Evolutionary conservation across 331 rosid species (phyloP).

Genomic region (Quercus tomentella): DNA sequence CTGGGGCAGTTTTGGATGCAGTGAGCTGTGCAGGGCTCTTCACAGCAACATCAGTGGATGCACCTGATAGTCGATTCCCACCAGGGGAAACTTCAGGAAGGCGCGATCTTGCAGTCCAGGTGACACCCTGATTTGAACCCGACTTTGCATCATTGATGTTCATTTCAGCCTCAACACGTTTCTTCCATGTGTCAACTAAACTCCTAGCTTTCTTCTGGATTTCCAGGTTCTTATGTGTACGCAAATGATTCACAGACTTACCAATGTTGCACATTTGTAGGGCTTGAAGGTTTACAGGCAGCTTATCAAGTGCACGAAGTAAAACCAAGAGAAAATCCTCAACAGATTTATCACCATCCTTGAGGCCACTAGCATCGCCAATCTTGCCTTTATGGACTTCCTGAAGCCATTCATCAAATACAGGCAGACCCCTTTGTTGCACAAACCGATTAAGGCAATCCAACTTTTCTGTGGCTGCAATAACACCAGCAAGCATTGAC

Average conservation of each 20-base stretch:
- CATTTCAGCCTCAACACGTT: slow-evolving; percentile 89
- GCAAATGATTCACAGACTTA: slow-evolving; percentile 82
- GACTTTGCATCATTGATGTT: slow-evolving; percentile 62
- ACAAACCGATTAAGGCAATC: slow-evolving; percentile 80
- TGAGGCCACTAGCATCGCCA: slow-evolving; percentile 52
- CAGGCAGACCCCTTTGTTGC: slow-evolving; percentile 67
- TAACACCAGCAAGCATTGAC: slow-evolving; percentile 65
- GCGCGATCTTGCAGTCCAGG: slow-evolving; percentile 61
- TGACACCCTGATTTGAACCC: slow-evolving; percentile 48
- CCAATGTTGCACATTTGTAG: slow-evolving; percentile 82
- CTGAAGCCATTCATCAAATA: slow-evolving; percentile 89
- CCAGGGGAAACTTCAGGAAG: slow-evolving; percentile 55
- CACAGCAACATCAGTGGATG: slow-evolving; percentile 47
- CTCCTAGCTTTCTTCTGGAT: slow-evolving; percentile 85
- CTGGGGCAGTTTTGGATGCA: slow-evolving; percentile 48
- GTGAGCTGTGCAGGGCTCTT: slow-evolving; percentile 54
- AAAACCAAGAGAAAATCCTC: slow-evolving; percentile 78
- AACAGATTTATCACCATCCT: slow-evolving; percentile 63
- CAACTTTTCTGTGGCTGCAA: slow-evolving; percentile 62
- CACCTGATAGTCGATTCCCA: slow-evolving; percentile 54
- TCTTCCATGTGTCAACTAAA: slow-evolving; percentile 92
- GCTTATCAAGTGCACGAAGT: slow-evolving; percentile 85
- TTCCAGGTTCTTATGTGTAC: slow-evolving; percentile 70
- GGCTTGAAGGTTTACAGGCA: slow-evolving; percentile 82
- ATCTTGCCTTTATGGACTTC: slow-evolving; percentile 81